Base-by-base conservation (phyloP, 805 yeast species). In the Candida orba region DNA sequence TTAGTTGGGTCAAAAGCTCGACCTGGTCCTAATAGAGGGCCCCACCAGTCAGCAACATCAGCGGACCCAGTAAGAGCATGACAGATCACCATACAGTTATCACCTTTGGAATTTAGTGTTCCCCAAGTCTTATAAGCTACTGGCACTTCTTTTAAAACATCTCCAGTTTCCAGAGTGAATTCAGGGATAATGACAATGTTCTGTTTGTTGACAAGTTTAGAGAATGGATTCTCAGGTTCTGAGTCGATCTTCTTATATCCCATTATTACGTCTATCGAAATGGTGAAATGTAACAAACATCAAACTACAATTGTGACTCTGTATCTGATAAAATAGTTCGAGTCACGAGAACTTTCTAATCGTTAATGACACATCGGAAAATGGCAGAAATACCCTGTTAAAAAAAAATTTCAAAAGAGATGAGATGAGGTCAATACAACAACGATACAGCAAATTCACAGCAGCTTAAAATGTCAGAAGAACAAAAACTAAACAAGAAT, bases 1-100 rank as follows among this genome's bases (percentile, higher is more conserved):
- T 84, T 75, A 0, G 89, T 70, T 0, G 97, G 95, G 64, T 93
- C 99, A 63, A 93, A 88, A 1, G 98, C 95, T 45, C 81, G 76
- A 13, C 79, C 84, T 4, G 79, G 76, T 1, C 98, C 99, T 25
- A 93, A 66, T 22, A 93, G 64, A 0, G 98, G 97, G 0, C 98
- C 97, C 99, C 99, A 93, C 99, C 99, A 93, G 57, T 93, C 99
- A 34, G 84, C 75, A 15, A 91, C 96, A 60, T 93, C 98, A 0
- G 96, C 76, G 0, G 96, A 88, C 0, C 99, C 99, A 0, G 98
- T 89, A 43, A 93, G 69, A 0, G 99, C 98, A 68, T 93, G 99
- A 54, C 96, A 85, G 13, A 93, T 85, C n/a, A 93, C 78, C 71
- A 93, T 68, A 46, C 82, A 89, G 59, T 93, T 93, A 52, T 80